Evolutionary conservation across 164 flowering plant genomes (phyloP), one percentile per base, ranked within the genome.

Genomic region (Vitis rupestris): DNA sequence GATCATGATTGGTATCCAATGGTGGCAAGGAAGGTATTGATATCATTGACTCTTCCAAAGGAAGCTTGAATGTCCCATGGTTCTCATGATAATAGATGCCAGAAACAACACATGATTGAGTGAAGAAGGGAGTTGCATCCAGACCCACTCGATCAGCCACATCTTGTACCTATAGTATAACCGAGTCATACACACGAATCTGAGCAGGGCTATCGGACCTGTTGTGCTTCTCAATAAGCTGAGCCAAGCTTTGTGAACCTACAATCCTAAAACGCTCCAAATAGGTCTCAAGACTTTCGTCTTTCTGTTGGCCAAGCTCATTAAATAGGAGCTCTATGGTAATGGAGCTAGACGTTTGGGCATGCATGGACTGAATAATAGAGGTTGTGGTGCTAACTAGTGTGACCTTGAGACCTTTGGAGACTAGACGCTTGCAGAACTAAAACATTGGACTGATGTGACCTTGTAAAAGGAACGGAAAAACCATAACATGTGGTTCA

Each of bases 91-190:
- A 81, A 59, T 75, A 82, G 0, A 83, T 61, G 14, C 61, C 63
- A 66, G 50, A 55, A 13, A 84, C 82, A 3, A 68, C 66, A 51
- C 82, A 75, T 0, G 87, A 51, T 29, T 86, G 86, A 30, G 95
- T 84, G 74, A 78, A 84, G 61, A 88, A 83, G 0, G 86, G 10
- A 8, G 83, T 88, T 1, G 74, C 83, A 8, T n/a, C 15, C 7
- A 90, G 3, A 2, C 85, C 87, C 2, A 16, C 17, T 8, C 50
- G 13, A 30, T 69, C 67, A 2, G 80, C 87, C 0, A 87, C 54
- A 5, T 81, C 82, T 2, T 84, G 60, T 4, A 65, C 83, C 91
- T 89, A 88, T 8, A 86, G 78, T 49, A 82, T 31, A 3, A 53
- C 0, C 4, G 85, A 67, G 31, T 90, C 92, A 52, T 86, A 86